Evolutionary conservation across 345 rosid genomes (phyloP).

Genomic region (Salix caprea): DNA sequence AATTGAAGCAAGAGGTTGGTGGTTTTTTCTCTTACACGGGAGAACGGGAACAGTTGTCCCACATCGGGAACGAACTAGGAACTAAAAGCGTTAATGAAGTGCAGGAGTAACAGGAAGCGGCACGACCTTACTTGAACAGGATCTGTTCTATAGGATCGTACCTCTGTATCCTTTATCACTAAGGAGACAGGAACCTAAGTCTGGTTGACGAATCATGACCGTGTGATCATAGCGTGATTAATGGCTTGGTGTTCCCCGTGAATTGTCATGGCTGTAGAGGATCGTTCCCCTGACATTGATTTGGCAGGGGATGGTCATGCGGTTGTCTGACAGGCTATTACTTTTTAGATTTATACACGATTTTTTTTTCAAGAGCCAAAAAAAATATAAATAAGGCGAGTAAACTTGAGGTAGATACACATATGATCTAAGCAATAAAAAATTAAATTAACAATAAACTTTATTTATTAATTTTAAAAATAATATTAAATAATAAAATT

Average conservation of each 20-base stretch:
- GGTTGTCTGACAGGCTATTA: slow-evolving; percentile 6
- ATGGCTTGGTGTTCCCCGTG: accelerated
- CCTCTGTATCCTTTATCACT: slow-evolving; percentile 10
- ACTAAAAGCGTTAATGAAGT: accelerated
- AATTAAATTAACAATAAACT: no score
- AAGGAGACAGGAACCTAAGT: neutral
- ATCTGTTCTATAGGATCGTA: slow-evolving; percentile 24
- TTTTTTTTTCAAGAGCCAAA: no score
- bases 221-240: neutral
- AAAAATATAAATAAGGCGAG: no score
- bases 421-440: no score
- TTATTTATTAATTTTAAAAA: no score
- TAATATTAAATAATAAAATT: no score
- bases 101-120: accelerated
- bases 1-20: no score
- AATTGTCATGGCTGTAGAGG: neutral
- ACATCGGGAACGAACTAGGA: neutral
- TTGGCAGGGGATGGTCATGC: neutral
- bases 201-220: neutral
- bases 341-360: no score
- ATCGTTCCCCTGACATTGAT: neutral
- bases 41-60: neutral
- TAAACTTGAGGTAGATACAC: no score
- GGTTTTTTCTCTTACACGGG: no score
- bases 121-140: slow-evolving; percentile 21